These are phyloP conservation scores for Phytopythium montanum DNA, from an alignment of 352 stramenopile genomes.

Conservation along the genomic window DNA sequence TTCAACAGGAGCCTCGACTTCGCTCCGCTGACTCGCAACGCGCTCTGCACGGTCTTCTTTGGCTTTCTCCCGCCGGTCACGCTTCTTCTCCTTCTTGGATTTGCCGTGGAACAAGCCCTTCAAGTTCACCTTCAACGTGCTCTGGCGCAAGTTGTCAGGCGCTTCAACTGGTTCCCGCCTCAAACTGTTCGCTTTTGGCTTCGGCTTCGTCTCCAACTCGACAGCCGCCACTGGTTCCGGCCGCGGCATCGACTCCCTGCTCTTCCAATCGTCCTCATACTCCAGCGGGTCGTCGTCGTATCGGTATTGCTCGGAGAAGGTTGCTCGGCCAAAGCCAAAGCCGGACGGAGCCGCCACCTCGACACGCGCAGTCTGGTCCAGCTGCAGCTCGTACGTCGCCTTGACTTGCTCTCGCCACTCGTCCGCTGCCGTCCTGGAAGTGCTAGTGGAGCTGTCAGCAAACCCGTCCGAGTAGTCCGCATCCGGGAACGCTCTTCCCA, in stretches of 20 bases:
- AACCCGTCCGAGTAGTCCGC: conserved; percentile 2
- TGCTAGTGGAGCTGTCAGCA: neutral
- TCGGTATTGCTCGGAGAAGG: conserved; percentile 32
- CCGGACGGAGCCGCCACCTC: neutral
- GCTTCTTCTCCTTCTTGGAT: conserved; percentile 15
- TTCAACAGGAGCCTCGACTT: conserved; percentile 9
- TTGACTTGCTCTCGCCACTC: conserved; percentile 9
- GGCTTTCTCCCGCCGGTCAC: conserved; percentile 1
- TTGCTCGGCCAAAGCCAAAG: conserved; percentile 10
- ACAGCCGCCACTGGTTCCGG: neutral
- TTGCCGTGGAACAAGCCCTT: conserved; percentile 34
- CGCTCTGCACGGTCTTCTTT: neutral
- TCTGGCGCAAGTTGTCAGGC: conserved; percentile 5
- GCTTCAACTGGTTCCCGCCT: neutral
- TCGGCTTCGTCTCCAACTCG: neutral
- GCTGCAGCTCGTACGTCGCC: conserved; percentile 1
- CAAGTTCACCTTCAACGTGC: conserved; percentile 28
- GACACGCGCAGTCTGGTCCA: neutral
- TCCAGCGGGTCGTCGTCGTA: conserved; percentile 21
- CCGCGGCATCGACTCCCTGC: neutral
- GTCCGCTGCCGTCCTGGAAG: conserved; percentile 1
- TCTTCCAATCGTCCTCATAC: conserved; percentile 22
- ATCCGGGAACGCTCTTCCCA: neutral
- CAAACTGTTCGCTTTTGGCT: neutral
- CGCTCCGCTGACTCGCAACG: conserved; percentile 6